phyloP scores from a whole-genome alignment of 2,329 filamentous ascomycete species.

The Cryphonectria nitschkei region DNA sequence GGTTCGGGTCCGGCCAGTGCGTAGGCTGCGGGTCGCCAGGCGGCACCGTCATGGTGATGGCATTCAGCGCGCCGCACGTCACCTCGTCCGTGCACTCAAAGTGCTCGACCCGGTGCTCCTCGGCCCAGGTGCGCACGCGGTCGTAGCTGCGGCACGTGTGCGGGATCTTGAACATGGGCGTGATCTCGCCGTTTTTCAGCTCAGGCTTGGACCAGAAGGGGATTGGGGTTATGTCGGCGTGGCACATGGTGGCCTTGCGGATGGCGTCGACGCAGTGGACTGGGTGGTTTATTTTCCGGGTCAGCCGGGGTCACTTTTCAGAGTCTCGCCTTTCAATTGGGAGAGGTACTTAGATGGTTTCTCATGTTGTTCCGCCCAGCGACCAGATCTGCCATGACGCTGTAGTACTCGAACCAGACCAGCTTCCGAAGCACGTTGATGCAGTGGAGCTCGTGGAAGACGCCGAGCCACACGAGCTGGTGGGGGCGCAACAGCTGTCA shows the following conservation, averaged over 20 bases:
- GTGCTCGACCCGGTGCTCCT: conserved; percentile 11
- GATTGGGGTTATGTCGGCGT: conserved; percentile 20
- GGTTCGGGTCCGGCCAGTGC: conserved; percentile 21
- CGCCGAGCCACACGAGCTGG: conserved; percentile 19
- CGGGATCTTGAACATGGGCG: conserved; percentile 22
- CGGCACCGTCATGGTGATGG: conserved; percentile 21
- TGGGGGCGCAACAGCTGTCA: not conserved
- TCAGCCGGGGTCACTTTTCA: not conserved
- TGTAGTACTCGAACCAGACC: conserved; percentile 23
- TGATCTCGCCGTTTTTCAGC: conserved; percentile 22
- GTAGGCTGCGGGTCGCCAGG: conserved; percentile 18
- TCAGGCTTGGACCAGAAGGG: conserved; percentile 21
- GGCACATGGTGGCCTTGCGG: conserved; percentile 21
- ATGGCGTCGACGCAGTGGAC: conserved; percentile 21
- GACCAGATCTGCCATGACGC: conserved; percentile 19
- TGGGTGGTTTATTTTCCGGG: not conserved
- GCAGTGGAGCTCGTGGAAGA: conserved; percentile 23
- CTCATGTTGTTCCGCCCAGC: conserved; percentile 20
- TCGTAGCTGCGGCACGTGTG: conserved; percentile 23
- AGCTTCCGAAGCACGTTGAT: conserved; percentile 20
- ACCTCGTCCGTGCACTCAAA: conserved; percentile 13
- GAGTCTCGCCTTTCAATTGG: too few relatives aligned
- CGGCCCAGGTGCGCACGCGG: conserved; percentile 12
- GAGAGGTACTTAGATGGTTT: conserved; percentile 9
- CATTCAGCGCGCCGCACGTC: conserved; percentile 13